phyloP scores from a whole-genome alignment of 768 basidiomycete species.

The Glaciozyma martinii region DNA sequence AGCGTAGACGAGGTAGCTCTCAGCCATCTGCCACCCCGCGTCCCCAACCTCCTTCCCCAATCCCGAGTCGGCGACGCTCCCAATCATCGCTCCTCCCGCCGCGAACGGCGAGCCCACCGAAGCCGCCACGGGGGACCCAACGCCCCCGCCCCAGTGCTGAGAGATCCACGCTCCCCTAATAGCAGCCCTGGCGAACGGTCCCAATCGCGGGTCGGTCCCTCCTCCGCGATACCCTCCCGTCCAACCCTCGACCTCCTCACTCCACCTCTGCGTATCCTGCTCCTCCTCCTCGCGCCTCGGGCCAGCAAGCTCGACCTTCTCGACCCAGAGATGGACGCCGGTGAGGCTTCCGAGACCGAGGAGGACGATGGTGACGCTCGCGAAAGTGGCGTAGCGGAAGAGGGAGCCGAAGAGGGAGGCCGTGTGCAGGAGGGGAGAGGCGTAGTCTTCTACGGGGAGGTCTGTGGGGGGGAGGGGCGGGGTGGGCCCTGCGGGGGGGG shows the following conservation, averaged over 20 bases:
- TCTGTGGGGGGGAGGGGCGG: constrained; percentile 22
- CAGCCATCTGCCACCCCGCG: constrained; percentile 21
- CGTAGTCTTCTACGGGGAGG: constrained; percentile 28
- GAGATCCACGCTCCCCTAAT: constrained; percentile 25
- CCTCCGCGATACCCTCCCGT: constrained; percentile 21
- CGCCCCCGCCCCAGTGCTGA: constrained; percentile 15
- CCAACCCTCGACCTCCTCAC: constrained; percentile 25
- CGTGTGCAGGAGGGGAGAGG: constrained; percentile 25
- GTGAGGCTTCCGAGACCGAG: neutral
- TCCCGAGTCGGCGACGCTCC: neutral
- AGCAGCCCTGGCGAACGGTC: constrained; percentile 13
- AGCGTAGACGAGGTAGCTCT: constrained; percentile 26
- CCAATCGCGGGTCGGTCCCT: constrained; percentile 28
- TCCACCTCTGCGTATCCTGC: constrained; percentile 16
- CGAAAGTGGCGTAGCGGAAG: constrained; percentile 31
- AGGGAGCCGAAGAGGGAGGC: constrained; percentile 14
- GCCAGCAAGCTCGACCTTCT: constrained; percentile 15
- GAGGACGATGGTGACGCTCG: constrained; percentile 20
- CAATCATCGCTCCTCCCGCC: constrained; percentile 17
- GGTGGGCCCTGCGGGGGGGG: neutral
- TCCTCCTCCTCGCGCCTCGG: neutral
- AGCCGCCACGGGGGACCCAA: neutral
- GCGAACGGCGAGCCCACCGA: neutral
- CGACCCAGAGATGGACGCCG: constrained; percentile 27
- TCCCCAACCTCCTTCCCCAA: constrained; percentile 14